Conservation (phyloP, 345 rosid species). For the Abelmoschus esculentus region DNA sequence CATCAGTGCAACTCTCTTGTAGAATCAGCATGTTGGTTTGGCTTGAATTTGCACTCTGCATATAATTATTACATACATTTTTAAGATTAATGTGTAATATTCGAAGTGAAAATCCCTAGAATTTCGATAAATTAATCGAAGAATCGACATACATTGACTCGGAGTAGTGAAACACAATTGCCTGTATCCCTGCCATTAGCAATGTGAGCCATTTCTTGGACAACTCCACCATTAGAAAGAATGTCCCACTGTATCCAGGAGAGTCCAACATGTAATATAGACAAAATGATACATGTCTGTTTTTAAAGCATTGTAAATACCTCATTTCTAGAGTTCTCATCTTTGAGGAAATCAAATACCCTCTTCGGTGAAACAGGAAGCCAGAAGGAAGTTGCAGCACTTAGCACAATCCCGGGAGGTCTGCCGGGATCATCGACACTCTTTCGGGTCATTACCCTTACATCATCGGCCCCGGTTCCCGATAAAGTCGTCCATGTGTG, state of each 20-base stretch:
- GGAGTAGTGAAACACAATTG: slow-evolving; percentile 69
- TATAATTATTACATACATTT: not conserved
- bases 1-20: slow-evolving; percentile 54
- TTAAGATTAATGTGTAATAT: not conserved
- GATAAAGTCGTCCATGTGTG: slow-evolving; percentile 61
- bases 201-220: slow-evolving; percentile 70
- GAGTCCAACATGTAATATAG: not conserved
- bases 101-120: not conserved
- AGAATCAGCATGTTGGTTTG: slow-evolving; percentile 54
- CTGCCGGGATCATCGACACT: slow-evolving; percentile 73
- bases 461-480: slow-evolving; percentile 62
- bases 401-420: slow-evolving; percentile 71
- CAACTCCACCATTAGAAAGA: slow-evolving; percentile 52
- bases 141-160: slow-evolving; percentile 41
- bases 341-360: slow-evolving; percentile 76
- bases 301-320: slow-evolving; percentile 23
- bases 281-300: not conserved
- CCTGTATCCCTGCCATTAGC: slow-evolving; percentile 77
- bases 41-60: slow-evolving; percentile 36
- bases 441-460: slow-evolving; percentile 73
- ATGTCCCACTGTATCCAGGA: slow-evolving; percentile 73
- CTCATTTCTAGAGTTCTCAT: slow-evolving; percentile 60
- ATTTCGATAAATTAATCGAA: not conserved
- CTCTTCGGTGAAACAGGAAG: slow-evolving; percentile 56
- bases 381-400: slow-evolving; percentile 87